Evolutionary conservation across 768 basidiomycete genomes (phyloP), one percentile per base, ranked within the genome.

Genomic region (Naganishia randhawae): DNA sequence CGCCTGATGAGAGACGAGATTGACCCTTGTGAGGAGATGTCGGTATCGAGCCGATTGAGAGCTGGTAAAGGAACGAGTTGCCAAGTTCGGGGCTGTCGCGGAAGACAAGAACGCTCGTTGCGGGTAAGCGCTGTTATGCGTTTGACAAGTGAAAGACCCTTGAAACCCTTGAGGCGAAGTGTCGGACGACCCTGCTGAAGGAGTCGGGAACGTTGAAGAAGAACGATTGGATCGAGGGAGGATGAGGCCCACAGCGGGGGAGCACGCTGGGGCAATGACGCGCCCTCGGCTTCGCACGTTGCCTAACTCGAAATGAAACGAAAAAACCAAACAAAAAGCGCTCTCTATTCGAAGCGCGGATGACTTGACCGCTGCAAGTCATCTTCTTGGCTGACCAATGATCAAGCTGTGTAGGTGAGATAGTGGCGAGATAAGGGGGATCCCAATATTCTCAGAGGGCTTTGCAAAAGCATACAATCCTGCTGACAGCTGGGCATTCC

Each of bases 1-100:
- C n/a, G 73, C 22, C 73, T 75, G 67, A 32, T 72, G 45, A 73
- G 72, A 73, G 73, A 72, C 65, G 73, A 69, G 7, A 70, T 71
- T 51, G 64, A 71, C 19, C 51, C 65, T 48, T 29, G 54, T 4
- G 70, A 70, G 9, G 0, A 67, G 16, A 48, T 61, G 4, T 29
- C 69, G 22, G 68, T 57, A 4, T 73, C 57, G 57, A 61, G 19
- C 57, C 57, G 37, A 39, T 61, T n/a, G 27, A 37, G 51, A 53
- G 51, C 33, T 61, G 57, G 39, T 39, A 22, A n/a, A 29, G 57
- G 57, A 61, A 61, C 37, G 57, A 61, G 27, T 39, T 61, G 57
- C 57, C 57, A 61, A 72, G 62, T 31, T 70, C 29, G 35, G 69
- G 37, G 53, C 67, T 61, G 52, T 73, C 22, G 71, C 51, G 67